Base-by-base conservation (phyloP, 1,284 basidiomycete species). In the Papiliotrema nemorosa region DNA sequence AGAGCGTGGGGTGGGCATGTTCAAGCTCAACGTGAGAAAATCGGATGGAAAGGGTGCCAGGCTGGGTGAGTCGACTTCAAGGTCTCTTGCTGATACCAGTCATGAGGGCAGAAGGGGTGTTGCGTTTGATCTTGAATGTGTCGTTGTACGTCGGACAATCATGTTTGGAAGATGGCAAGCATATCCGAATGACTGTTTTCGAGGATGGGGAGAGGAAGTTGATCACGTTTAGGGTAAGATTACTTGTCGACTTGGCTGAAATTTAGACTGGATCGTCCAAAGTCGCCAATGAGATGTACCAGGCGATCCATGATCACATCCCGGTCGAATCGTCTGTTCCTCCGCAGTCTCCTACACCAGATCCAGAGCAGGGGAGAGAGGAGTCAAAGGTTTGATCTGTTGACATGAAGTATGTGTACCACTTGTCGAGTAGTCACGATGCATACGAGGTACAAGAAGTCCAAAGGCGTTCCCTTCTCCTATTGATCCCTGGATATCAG, bases 41-140 rank as follows among this genome's bases (percentile, higher is more conserved):
- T 73, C 76, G 16, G 86, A 88, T 62, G 84, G 83, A 36, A 78
- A 77, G 26, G 82, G 84, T 12, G 86, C 90, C 39, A 83, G 91
- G 51, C 77, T 93, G 41, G 79, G 88, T 90, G 65, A 52, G 66
- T 62, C 2, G 9, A 31, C 29, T 6, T 22, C 21, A 37, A 37
- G 6, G 12, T 37, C 29, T 4, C 7, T 34, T 5, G n/a, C 34
- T 37, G 35, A 40, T 25, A 45, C 13, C 58, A 92, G 92, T 97
- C 34, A 96, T 97, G 91, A 83, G 92, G 51, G 90, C 93, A 60
- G 92, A 97, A 62, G 92, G 90, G 1, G 90, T 94, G 10, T 83
- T 88, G 64, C 80, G 88, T 0, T 75, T 96, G 42, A 77, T 97
- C 49, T 78, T 97, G 48, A 97, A 97, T 64, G 84, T 88, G 35